Evolutionary conservation across 345 rosid species (phyloP).

Genomic region (Cardamine resedifolia): DNA sequence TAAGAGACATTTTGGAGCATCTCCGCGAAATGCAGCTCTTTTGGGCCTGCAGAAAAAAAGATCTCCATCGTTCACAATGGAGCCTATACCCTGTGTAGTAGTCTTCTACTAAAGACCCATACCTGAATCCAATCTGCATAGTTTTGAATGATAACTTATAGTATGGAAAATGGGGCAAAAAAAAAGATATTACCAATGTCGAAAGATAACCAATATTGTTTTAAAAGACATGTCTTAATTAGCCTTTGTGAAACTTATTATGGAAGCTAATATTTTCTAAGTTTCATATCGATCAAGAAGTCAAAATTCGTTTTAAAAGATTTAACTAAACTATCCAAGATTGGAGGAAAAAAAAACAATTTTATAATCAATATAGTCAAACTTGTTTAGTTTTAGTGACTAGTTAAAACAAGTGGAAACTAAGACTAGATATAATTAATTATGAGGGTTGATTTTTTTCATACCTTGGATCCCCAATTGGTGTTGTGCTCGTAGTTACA

Average conservation of each 20-base stretch:
- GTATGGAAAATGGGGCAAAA: background rate
- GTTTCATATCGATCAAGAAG: no score
- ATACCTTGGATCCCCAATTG: slow-evolving; percentile 68
- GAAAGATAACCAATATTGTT: no score
- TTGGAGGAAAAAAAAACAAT: no score
- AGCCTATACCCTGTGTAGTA: slow-evolving; percentile 54
- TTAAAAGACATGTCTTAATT: no score
- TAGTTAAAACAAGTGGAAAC: no score
- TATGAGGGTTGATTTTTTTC: background rate
- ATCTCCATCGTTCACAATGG: slow-evolving; percentile 70
- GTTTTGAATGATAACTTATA: background rate
- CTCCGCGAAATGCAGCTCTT: slow-evolving; percentile 63
- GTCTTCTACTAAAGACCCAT: slow-evolving; percentile 79
- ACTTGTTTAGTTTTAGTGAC: no score
- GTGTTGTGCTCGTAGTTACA: slow-evolving; percentile 55
- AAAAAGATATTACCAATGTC: no score
- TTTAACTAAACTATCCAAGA: no score
- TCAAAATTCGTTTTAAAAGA: no score
- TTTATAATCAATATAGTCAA: no score
- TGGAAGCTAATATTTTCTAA: no score
- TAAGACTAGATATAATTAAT: background rate
- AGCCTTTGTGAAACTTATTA: no score
- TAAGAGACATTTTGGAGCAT: slow-evolving; percentile 49
- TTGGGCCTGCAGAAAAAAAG: slow-evolving; percentile 57
- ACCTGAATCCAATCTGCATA: slow-evolving; percentile 61